Evolutionary conservation across 306 rosid genomes (phyloP).

Genomic region (Cucurbita moschata): DNA sequence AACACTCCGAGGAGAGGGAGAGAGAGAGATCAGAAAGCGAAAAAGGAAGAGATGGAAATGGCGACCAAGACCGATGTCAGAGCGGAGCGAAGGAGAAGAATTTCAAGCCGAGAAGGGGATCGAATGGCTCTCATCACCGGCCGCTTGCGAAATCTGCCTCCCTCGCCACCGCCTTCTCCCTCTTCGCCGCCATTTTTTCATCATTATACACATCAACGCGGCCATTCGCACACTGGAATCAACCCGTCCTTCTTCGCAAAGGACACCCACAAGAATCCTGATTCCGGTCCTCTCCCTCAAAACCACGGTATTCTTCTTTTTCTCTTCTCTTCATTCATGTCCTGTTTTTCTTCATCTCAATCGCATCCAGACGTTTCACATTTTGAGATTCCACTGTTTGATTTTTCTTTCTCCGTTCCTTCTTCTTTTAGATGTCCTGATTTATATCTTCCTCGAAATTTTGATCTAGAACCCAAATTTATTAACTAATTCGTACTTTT

Average conservation of each 20-base stretch:
- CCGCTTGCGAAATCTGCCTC: slow-evolving; percentile 25
- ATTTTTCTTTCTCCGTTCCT: neutral
- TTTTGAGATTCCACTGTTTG: neutral
- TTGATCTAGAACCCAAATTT: neutral
- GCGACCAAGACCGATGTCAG: slow-evolving; percentile 17
- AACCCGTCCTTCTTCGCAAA: neutral
- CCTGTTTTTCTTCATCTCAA: neutral
- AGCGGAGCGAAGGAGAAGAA: slow-evolving; percentile 42
- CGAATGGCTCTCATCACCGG: slow-evolving; percentile 63
- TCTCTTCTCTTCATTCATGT: neutral
- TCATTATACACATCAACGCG: neutral
- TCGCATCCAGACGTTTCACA: neutral
- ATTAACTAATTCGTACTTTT: neutral
- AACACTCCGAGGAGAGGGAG: neutral
- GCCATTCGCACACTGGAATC: slow-evolving; percentile 3
- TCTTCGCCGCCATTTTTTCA: neutral
- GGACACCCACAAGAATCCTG: neutral
- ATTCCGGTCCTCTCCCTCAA: neutral
- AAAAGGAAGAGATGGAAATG: slow-evolving; percentile 17
- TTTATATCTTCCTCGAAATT: neutral
- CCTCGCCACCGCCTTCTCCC: slow-evolving; percentile 13
- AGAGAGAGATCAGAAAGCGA: neutral
- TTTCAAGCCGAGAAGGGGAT: slow-evolving; percentile 42
- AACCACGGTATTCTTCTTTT: neutral
- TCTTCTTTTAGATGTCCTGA: neutral